Base-by-base conservation (phyloP, 2,329 filamentous ascomycete genomes). In the Rachicladosporium sp. region DNA sequence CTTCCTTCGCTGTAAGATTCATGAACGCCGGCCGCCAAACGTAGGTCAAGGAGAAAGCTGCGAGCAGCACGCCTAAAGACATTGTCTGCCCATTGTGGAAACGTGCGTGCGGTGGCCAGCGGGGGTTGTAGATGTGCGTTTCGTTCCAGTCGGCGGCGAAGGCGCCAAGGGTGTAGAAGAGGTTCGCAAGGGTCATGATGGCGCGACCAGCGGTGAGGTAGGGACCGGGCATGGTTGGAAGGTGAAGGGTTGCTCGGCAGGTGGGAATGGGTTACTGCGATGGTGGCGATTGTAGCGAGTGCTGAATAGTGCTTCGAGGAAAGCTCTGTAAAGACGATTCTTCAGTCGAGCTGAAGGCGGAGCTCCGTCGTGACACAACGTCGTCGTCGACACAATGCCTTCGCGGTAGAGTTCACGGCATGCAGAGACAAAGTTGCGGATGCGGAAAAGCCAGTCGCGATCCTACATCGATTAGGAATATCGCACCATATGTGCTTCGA, bases 81-180 rank as follows among this genome's bases (percentile, higher is more conserved):
- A 72, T 70, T 6, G 68, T 71, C 50, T 72, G 69, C 4, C 65
- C 67, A 46, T 70, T 71, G 55, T 72, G 68, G 56, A 70, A 72
- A 41, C 62, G 62, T 4, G 67, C 68, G 50, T 72, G 68, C 0
- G 66, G 66, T 2, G 66, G 62, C 68, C 68, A 72, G 37, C 52
- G 50, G 0, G 67, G 66, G 47, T 72, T 69, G 42, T 58, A 54
- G 43, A 70, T 55, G 53, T 69, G 67, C 0, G 66, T 68, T 36
- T 64, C 51, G 49, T 54, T 60, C 46, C 48, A 61, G 40, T 61
- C 59, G 33, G 56, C 57, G 5, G 52, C 6, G 39, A 57, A 63
- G 19, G 56, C 52, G n/a, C 56, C 60, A 32, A 53, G 38, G 23
- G 46, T 42, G 40, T 58, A 60, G 31, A 51, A 27, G 3, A 61